These are phyloP conservation scores for Cymbopogon flexuosus DNA, from an alignment of 202 grass and related monocot species.

Conservation along the genomic window DNA sequence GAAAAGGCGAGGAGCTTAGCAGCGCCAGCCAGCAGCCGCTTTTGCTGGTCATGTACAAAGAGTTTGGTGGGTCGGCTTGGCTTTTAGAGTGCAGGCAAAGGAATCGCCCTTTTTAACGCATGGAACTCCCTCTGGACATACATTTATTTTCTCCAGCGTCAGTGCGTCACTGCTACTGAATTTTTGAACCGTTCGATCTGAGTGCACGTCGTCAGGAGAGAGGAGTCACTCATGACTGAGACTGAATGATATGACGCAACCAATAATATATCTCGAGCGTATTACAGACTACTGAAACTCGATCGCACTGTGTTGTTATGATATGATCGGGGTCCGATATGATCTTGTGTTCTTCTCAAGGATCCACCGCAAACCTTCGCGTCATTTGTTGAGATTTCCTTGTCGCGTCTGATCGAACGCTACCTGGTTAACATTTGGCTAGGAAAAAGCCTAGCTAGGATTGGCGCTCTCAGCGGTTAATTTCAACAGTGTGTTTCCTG, in stretches of 20 bases:
- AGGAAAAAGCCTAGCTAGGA: neutral
- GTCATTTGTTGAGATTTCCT: slow-evolving; percentile 11
- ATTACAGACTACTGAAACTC: neutral
- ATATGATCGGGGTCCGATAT: neutral
- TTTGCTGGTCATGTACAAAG: slow-evolving; percentile 48
- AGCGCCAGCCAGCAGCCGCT: slow-evolving; percentile 17
- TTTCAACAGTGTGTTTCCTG: neutral
- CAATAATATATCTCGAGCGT: neutral
- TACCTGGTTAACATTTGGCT: neutral
- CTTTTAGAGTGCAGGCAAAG: slow-evolving; percentile 77
- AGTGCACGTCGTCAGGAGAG: neutral
- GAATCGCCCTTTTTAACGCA: slow-evolving; percentile 30
- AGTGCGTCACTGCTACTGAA: neutral
- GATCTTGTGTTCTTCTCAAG: neutral
- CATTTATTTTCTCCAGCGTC: neutral
- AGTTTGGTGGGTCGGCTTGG: slow-evolving; percentile 65
- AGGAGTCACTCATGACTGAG: slow-evolving; percentile 13
- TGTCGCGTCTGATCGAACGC: slow-evolving; percentile 24
- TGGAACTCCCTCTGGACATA: neutral
- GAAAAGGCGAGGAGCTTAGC: neutral
- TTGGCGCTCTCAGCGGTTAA: slow-evolving; percentile 19
- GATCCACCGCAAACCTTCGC: neutral
- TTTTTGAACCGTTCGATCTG: neutral
- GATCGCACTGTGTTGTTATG: neutral
- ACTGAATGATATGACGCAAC: neutral